Conservation (phyloP, 2,329 filamentous ascomycete genomes). For the Stemphylium vesicarium region DNA sequence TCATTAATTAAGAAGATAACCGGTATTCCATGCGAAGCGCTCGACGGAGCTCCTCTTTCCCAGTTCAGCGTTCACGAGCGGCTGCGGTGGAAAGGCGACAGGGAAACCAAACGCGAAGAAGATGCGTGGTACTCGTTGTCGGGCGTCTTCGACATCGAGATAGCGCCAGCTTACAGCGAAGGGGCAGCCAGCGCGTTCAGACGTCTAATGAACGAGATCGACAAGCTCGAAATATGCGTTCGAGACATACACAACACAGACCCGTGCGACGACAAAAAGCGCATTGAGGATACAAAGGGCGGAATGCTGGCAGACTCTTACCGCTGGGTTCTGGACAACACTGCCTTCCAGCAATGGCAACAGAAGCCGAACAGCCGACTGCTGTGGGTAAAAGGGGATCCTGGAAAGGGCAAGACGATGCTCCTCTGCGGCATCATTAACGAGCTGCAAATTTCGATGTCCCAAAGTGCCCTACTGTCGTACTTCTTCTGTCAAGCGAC, state of each 20-base stretch:
- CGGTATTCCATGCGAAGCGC: not conserved
- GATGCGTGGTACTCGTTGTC: too few species aligned
- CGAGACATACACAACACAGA: too few species aligned
- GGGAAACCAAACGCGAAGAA: too few species aligned
- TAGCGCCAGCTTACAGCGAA: too few species aligned
- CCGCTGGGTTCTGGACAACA: constrained; percentile 14
- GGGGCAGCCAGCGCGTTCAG: too few species aligned
- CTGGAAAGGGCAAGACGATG: constrained; percentile 51
- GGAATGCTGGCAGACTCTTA: constrained; percentile 5
- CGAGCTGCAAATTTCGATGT: not conserved
- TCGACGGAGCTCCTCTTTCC: not conserved
- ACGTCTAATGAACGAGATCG: too few species aligned
- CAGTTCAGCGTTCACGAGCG: not conserved
- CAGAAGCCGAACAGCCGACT: constrained; percentile 17
- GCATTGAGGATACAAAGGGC: not conserved
- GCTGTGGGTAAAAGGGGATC: constrained; percentile 31
- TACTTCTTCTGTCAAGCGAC: constrained; percentile 50
- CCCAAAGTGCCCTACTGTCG: constrained; percentile 16
- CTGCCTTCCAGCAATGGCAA: constrained; percentile 28
- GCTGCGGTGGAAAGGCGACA: not conserved
- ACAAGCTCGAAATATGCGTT: too few species aligned
- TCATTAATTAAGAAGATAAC: not conserved
- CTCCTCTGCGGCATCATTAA: constrained; percentile 19
- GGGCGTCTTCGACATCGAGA: too few species aligned
- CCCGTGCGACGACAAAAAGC: too few species aligned